These are phyloP conservation scores for Calonectria henricotiae DNA, from an alignment of 2,329 filamentous ascomycete genomes.

Conservation along the genomic window DNA sequence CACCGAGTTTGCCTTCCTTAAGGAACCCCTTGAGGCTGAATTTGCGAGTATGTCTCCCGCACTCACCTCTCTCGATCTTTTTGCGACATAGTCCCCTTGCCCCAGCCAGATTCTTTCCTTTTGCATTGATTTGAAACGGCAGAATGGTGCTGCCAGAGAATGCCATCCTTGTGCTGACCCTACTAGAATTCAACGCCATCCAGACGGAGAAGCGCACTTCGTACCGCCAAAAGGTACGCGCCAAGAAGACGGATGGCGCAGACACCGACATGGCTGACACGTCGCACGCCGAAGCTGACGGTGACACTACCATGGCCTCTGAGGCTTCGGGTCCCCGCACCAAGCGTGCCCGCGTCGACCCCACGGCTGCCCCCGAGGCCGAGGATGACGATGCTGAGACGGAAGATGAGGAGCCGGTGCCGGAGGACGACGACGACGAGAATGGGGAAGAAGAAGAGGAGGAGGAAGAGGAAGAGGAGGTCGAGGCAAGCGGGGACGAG, in stretches of 20 bases:
- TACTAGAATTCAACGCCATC: constrained; percentile 79
- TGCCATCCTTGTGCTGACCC: neutral
- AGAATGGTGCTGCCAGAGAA: neutral
- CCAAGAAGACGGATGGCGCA: constrained; percentile 68
- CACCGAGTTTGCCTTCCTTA: constrained; percentile 82
- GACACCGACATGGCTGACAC: constrained; percentile 61
- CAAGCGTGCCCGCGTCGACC: constrained; percentile 67
- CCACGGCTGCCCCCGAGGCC: constrained; percentile 57
- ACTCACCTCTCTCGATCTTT: neutral
- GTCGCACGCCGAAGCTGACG: constrained; percentile 54
- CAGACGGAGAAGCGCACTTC: constrained; percentile 83
- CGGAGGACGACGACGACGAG: constrained; percentile 66
- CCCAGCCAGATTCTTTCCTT: neutral
- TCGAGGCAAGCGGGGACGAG: constrained; percentile 67
- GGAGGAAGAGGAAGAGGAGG: constrained; percentile 59
- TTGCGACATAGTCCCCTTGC: too few species aligned
- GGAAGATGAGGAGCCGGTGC: constrained; percentile 64
- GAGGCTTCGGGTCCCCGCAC: constrained; percentile 58
- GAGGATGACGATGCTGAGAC: constrained; percentile 58
- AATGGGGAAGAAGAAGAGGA: constrained; percentile 66
- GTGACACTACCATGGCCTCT: constrained; percentile 55
- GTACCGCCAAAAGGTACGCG: constrained; percentile 80
- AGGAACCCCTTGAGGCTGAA: constrained; percentile 79
- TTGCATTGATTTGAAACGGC: neutral
- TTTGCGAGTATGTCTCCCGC: constrained; percentile 75